A percentile compares a stretch with the other conserved stretches of the same genome.
Evolutionary conservation across 1,284 basidiomycete species (phyloP).

Genomic region (Ustilago curta): DNA sequence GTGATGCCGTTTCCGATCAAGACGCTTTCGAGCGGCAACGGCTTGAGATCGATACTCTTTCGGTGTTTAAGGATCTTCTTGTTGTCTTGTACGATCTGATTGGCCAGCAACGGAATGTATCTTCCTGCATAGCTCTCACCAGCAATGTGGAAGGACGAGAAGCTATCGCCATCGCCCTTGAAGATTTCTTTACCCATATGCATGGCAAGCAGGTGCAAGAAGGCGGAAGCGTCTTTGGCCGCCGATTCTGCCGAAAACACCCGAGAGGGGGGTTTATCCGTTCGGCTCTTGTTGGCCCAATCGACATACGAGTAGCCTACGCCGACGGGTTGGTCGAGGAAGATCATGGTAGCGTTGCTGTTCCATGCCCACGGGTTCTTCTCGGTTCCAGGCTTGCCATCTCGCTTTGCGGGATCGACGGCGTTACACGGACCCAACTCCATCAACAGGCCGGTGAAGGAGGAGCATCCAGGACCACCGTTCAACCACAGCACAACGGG

Average conservation of each 20-base stretch:
- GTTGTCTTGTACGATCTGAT: conserved; percentile 64
- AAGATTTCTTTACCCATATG: conserved; percentile 56
- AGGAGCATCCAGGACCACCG: conserved; percentile 66
- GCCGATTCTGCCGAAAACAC: conserved; percentile 57
- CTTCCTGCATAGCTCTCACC: conserved; percentile 67
- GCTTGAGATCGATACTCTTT: conserved; percentile 52
- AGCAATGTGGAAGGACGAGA: conserved; percentile 61
- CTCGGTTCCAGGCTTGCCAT: conserved; percentile 50
- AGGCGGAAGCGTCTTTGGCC: conserved; percentile 64
- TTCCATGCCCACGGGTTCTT: conserved; percentile 65
- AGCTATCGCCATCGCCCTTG: conserved; percentile 17
- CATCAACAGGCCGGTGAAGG: conserved; percentile 65
- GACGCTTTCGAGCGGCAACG: conserved; percentile 59
- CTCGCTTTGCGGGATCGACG: conserved; percentile 31
- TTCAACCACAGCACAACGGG: conserved; percentile 67
- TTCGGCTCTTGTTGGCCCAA: conserved; percentile 60
- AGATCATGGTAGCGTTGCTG: conserved; percentile 64
- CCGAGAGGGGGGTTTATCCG: conserved; percentile 56
- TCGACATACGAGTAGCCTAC: conserved; percentile 66
- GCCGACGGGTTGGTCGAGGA: conserved; percentile 67
- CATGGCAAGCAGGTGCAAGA: conserved; percentile 64
- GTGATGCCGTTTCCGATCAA: conserved; percentile 69
- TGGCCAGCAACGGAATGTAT: conserved; percentile 63
- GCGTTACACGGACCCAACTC: conserved; percentile 68
- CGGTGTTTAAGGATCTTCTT: conserved; percentile 54